These are phyloP conservation scores for Aspergillus viridinutans DNA, from an alignment of 2,329 filamentous ascomycete genomes.

Conservation along the genomic window DNA sequence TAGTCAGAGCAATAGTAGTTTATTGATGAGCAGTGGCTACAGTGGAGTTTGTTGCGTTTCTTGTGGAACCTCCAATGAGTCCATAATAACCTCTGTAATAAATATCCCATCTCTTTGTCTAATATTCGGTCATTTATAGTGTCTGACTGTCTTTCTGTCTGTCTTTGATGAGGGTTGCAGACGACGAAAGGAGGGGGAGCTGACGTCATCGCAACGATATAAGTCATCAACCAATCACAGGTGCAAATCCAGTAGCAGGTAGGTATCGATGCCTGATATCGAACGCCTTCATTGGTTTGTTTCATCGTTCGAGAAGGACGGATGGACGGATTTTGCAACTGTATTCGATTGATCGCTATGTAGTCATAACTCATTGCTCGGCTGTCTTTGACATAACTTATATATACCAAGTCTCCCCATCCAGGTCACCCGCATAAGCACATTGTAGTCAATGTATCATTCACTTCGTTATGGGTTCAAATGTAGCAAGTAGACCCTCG, in stretches of 20 bases:
- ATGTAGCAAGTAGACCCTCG: not conserved
- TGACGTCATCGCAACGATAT: not conserved
- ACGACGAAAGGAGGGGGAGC: not conserved
- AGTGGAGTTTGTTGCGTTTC: not conserved
- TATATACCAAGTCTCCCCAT: not conserved
- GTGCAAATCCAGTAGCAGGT: no score
- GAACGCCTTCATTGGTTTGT: not conserved
- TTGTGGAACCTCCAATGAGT: not conserved
- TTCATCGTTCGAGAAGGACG: no score
- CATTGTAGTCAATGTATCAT: not conserved
- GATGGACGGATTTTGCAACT: not conserved
- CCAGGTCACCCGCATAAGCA: not conserved
- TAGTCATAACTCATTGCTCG: not conserved
- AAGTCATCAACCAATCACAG: not conserved
- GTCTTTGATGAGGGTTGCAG: not conserved
- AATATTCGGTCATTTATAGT: not conserved
- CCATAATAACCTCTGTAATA: not conserved
- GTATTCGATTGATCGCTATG: not conserved
- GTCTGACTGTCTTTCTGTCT: not conserved
- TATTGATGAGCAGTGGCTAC: not conserved
- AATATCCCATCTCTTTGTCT: not conserved
- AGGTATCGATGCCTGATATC: not conserved
- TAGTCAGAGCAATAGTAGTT: not conserved
- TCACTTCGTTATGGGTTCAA: not conserved
- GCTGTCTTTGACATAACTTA: not conserved